Base-by-base conservation (phyloP, 768 basidiomycete genomes). In the Psilocybe cyanescens region DNA sequence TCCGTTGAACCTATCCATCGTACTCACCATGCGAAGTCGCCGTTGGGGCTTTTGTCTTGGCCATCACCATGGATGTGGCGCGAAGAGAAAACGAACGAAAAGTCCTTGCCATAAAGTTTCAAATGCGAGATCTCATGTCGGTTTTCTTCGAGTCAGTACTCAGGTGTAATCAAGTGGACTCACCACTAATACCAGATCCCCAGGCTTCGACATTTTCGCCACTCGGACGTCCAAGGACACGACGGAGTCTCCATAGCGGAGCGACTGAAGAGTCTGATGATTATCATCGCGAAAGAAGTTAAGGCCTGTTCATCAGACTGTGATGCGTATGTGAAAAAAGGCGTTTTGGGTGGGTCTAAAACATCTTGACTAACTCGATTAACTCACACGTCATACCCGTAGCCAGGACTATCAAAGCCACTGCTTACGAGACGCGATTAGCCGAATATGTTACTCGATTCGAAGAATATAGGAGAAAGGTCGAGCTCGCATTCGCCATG, bases 61-160 rank as follows among this genome's bases (percentile, higher is more conserved):
- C 82, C 4, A 75, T 83, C 29, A 77, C 78, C 16, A 71, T 86
- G 37, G 83, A 85, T 55, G 57, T 80, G 57, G 80, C 79, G 2
- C 73, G 83, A 24, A 72, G 80, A 24, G 82, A 83, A 29, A 86
- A 86, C 56, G 80, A 86, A 57, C 78, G 76, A 58, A 83, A 82
- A 61, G 75, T 85, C 6, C 60, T 78, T 2, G 71, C 75, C 3
- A 71, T 86, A 5, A 80, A 81, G 51, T 58, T 79, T 8, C 78
- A 82, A 61, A 86, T 86, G 83, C 76, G 75, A 59, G 76, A 83
- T 45, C 76, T 82, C 74, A 81, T 86, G 78, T 58, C 67, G 12
- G 74, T 74, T 1, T 75, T 85, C 17, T 72, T 83, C 14, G 76
- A 82, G 81, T 37, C 19, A n/a, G n/a, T 53, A 82, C 81, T 55